Base-by-base conservation (phyloP, 108 stramenopile species). In the Cylindrotheca fusiformis region DNA sequence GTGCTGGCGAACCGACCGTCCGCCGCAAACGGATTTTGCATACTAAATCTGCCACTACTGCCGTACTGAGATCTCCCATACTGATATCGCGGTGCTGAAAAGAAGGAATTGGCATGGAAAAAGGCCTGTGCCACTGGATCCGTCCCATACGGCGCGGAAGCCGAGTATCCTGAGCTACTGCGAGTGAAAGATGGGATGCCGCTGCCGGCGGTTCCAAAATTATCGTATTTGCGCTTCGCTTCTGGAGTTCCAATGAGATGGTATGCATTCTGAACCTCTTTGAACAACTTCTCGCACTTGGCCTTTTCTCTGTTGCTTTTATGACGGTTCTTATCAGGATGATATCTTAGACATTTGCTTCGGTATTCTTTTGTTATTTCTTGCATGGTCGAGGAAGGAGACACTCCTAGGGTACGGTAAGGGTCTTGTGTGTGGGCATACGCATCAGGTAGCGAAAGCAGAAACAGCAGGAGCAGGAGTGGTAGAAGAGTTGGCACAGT, bases 241-340 rank as follows among this genome's bases (percentile, higher is more conserved):
- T 85, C 69, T 26, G 62, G 75, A n/a, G 63, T 65, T 29, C 85
- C 85, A 65, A 92, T 87, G 20, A 77, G 67, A 12, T 73, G 60
- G 47, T 88, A 79, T 20, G 90, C 87, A 51, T 83, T 68, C 53
- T 92, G 90, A 52, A 92, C 58, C 54, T 75, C 63, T 68, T 92
- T 92, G 65, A 92, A 92, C 19, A 57, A 56, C 45, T 72, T 72
- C 62, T 88, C 90, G 41, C 62, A 65, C 41, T 46, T 48, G 31
- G 76, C 50, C 51, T 72, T 31, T 48, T 83, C 75, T 24, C 66
- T 51, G 3, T 14, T 28, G 21, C 65, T 52, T 22, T 63, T 48
- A 26, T 75, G 33, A 3, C 65, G 56, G 32, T 76, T 88, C 65
- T 92, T 92, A 55, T 92, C 90, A 12, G 90, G 90, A 68, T 92